Evolutionary conservation across 2,329 filamentous ascomycete genomes (phyloP).

Genomic region (Geosmithia morbida): DNA sequence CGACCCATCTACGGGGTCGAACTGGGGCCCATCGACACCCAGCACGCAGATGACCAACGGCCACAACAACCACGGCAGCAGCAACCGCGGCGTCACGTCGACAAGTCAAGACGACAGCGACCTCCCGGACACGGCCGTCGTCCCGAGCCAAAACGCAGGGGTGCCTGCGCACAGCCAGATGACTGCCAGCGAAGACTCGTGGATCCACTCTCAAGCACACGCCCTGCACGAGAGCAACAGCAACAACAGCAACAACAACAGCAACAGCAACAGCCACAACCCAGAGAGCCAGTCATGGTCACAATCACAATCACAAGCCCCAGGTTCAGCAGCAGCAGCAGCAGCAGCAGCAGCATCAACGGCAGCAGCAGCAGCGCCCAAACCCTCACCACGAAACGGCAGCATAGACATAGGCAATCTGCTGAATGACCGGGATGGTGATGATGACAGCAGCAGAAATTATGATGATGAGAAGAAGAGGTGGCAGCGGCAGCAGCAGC

Average conservation of each 20-base stretch:
- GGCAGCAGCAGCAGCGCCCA: not conserved
- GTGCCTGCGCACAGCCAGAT: conserved; percentile 13
- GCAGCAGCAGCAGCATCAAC: conserved; percentile 1
- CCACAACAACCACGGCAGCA: conserved; percentile 17
- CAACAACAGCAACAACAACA: conserved; percentile 9
- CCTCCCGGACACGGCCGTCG: conserved; percentile 39
- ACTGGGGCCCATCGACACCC: conserved; percentile 28
- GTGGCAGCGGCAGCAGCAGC: not conserved
- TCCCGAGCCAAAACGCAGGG: conserved; percentile 13
- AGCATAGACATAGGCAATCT: conserved; percentile 16
- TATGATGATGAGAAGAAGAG: conserved; percentile 16
- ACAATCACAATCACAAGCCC: conserved; percentile 10
- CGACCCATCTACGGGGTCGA: conserved; percentile 48
- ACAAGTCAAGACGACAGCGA: conserved; percentile 14
- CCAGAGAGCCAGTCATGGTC: conserved; percentile 18
- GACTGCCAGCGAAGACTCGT: conserved; percentile 36
- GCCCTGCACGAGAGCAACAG: conserved; percentile 23
- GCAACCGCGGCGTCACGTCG: conserved; percentile 11
- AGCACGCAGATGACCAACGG: conserved; percentile 47
- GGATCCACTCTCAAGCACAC: conserved; percentile 44
- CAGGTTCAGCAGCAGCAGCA: not conserved
- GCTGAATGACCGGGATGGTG: conserved; percentile 22
- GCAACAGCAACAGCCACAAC: too few species aligned
- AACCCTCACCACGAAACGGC: not conserved
- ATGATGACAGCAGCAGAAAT: conserved; percentile 14